Percentiles rank a stretch among this genome's conserved stretches.
These are phyloP conservation scores for Miamiensis avidus DNA, from an alignment of 169 alveolate species.

Conservation along the genomic window DNA sequence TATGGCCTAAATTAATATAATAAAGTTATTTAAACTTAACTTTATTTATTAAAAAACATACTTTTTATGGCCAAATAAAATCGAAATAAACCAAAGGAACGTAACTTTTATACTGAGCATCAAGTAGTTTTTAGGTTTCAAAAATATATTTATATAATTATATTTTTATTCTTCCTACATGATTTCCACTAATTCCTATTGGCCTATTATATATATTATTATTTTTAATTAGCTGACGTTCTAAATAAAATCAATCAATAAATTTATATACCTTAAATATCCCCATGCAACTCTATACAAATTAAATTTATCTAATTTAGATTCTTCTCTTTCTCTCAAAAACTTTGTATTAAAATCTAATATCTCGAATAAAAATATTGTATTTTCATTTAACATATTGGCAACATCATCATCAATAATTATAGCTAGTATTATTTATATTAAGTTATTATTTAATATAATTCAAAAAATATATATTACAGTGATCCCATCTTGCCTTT, in stretches of 20 bases:
- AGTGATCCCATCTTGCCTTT: slow-evolving; percentile 74
- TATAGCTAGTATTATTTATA: slow-evolving; percentile 33
- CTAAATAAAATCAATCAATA: too few relatives aligned
- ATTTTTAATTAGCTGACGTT: background rate
- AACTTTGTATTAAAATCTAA: slow-evolving; percentile 72
- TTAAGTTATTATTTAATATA: background rate
- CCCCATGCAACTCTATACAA: slow-evolving; percentile 85
- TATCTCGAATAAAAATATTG: slow-evolving; percentile 75
- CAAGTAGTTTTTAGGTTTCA: slow-evolving; percentile 22
- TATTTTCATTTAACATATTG: slow-evolving; percentile 54
- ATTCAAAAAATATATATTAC: background rate
- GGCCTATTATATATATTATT: slow-evolving; percentile 38
- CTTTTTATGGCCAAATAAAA: slow-evolving; percentile 79
- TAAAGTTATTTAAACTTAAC: slow-evolving; percentile 35
- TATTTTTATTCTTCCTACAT: slow-evolving; percentile 64
- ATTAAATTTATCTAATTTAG: slow-evolving; percentile 54
- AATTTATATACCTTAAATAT: slow-evolving; percentile 29
- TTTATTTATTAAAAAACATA: slow-evolving; percentile 53
- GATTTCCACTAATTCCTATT: slow-evolving; percentile 69
- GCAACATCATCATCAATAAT: slow-evolving; percentile 62
- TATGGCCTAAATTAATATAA: background rate
- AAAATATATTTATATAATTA: slow-evolving; percentile 73
- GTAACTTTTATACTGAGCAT: slow-evolving; percentile 10
- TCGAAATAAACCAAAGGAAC: slow-evolving; percentile 79
- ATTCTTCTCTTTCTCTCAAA: slow-evolving; percentile 46